Conservation (phyloP, 164 flowering plant genomes). For the Pachysandra terminalis region DNA sequence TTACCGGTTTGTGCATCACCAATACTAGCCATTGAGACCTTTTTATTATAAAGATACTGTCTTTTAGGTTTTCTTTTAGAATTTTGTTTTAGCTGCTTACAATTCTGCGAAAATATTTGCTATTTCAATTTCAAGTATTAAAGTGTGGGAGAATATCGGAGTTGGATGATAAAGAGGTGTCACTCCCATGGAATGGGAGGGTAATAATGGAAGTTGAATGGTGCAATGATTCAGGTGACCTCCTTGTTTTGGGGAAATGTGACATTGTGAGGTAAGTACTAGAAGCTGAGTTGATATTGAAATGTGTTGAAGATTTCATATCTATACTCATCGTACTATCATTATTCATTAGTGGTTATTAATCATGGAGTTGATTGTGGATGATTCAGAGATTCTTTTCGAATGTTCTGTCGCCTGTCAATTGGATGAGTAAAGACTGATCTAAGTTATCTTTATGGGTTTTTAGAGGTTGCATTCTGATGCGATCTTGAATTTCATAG, state of each 20-base stretch:
- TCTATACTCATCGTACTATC: no score
- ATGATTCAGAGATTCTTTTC: no score
- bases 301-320: no score
- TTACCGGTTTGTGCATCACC: no score
- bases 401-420: no score
- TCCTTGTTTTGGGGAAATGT: background rate
- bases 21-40: conserved; percentile 1
- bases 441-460: background rate
- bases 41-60: background rate
- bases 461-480: background rate
- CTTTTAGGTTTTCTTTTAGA: conserved; percentile 4
- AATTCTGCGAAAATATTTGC: background rate
- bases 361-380: no score
- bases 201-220: no score
- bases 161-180: conserved; percentile 1
- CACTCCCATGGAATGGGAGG: background rate
- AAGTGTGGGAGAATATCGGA: background rate
- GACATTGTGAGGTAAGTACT: no score
- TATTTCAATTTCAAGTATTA: no score
- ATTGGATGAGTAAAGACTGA: background rate
- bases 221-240: background rate
- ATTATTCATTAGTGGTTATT: no score
- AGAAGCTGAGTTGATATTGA: no score
- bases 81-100: conserved; percentile 3
- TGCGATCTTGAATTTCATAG: background rate